These are phyloP conservation scores for Umbilicus rupestris DNA, from an alignment of 164 flowering plant species.

Conservation along the genomic window DNA sequence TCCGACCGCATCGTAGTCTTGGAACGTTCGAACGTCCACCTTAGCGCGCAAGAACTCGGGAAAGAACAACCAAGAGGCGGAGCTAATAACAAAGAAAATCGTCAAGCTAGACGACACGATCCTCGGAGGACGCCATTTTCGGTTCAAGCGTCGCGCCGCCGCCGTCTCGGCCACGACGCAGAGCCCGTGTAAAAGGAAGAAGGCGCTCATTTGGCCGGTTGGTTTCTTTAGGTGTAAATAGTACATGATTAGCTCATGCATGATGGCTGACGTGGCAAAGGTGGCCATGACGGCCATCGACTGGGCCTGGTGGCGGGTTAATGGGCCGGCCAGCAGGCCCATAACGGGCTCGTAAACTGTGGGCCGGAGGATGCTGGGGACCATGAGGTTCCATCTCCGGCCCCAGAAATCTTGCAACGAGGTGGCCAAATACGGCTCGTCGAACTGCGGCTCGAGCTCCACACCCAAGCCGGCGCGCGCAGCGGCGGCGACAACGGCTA, in stretches of 20 bases:
- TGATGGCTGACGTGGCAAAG: constrained; percentile 36
- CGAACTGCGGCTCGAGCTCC: constrained; percentile 44
- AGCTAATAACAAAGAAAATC: constrained; percentile 22
- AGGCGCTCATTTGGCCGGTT: constrained; percentile 25
- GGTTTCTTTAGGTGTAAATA: constrained; percentile 24
- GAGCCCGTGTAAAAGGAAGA: constrained; percentile 29
- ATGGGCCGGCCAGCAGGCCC: not conserved
- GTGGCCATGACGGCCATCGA: constrained; percentile 20
- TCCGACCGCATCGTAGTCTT: constrained; percentile 23
- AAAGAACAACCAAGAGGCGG: constrained; percentile 29
- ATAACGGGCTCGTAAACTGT: constrained; percentile 25
- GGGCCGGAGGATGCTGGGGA: constrained; percentile 29
- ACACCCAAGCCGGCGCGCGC: constrained; percentile 17
- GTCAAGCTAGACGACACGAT: constrained; percentile 22
- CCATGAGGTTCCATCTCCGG: constrained; percentile 45
- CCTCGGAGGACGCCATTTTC: constrained; percentile 20
- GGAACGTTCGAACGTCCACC: constrained; percentile 18
- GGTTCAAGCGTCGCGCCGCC: constrained; percentile 14
- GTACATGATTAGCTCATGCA: constrained; percentile 41
- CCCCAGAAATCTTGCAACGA: constrained; percentile 65
- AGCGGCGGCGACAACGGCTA: constrained; percentile 16
- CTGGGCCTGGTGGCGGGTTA: constrained; percentile 16
- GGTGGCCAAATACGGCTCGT: constrained; percentile 38
- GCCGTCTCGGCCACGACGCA: constrained; percentile 19
- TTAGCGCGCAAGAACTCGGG: constrained; percentile 23